phyloP scores from a whole-genome alignment of 176 grass and related monocot species.

The Dactylis glomerata region DNA sequence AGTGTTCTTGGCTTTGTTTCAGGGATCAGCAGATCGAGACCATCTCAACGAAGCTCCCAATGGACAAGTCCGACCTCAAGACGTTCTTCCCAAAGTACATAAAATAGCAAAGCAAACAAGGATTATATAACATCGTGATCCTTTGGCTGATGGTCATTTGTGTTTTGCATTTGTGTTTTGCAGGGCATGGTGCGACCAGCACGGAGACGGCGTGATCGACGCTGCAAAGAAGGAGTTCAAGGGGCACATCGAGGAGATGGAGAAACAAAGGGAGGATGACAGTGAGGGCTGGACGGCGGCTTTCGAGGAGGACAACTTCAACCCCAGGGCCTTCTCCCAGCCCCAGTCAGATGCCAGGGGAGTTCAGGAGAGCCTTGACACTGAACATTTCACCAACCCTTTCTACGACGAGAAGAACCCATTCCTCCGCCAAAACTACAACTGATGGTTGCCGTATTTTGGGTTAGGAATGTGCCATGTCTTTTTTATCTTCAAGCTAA shows the following conservation, averaged over 20 bases:
- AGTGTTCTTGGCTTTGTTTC: not conserved
- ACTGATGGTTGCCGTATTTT: not conserved
- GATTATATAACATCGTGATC: not conserved
- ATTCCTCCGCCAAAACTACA: slow-evolving; percentile 35
- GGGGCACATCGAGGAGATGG: slow-evolving; percentile 67
- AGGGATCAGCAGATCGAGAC: slow-evolving; percentile 73
- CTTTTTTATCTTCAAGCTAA: slow-evolving; percentile 18
- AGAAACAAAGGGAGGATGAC: slow-evolving; percentile 30
- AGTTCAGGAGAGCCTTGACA: slow-evolving; percentile 23
- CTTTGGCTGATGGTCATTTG: not conserved
- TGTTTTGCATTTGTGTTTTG: not conserved
- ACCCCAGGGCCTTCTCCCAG: slow-evolving; percentile 55
- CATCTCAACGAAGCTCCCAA: slow-evolving; percentile 80
- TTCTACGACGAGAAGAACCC: slow-evolving; percentile 51
- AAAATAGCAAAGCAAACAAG: not conserved
- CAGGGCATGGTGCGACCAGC: slow-evolving; percentile 79
- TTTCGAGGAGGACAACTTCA: slow-evolving; percentile 69
- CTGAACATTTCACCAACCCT: slow-evolving; percentile 50
- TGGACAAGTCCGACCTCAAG: slow-evolving; percentile 78
- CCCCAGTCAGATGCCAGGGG: not conserved
- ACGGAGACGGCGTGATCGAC: slow-evolving; percentile 63
- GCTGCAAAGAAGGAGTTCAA: slow-evolving; percentile 70
- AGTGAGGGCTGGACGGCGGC: slow-evolving; percentile 50
- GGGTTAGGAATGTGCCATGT: not conserved
- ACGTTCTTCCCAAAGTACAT: slow-evolving; percentile 79